Conservation (phyloP, 176 grass and related monocot species). For the Eremochloa ophiuroides region DNA sequence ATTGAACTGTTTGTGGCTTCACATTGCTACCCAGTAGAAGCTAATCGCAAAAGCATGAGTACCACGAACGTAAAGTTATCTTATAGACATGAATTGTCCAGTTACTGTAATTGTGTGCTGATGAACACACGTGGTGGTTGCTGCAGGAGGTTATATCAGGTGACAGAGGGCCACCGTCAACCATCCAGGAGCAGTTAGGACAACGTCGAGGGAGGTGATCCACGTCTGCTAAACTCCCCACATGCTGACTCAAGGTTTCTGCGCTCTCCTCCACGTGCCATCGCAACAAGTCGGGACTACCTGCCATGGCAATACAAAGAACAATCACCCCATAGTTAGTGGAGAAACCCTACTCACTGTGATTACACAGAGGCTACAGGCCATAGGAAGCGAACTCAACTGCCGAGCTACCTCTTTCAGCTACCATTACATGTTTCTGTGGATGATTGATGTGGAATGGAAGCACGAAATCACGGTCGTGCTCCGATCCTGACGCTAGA, state of each 20-base stretch:
- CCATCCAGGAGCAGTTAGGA: background rate
- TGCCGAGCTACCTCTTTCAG: background rate
- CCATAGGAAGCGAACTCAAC: background rate
- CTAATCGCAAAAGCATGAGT: background rate
- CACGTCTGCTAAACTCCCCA: background rate
- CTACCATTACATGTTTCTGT: background rate
- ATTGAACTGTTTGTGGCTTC: background rate
- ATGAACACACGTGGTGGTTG: background rate
- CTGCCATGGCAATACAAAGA: background rate
- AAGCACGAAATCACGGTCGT: background rate
- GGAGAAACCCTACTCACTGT: background rate
- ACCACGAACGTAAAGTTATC: background rate
- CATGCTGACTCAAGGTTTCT: background rate
- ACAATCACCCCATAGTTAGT: background rate
- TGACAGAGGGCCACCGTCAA: background rate
- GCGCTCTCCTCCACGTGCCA: background rate
- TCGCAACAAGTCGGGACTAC: background rate
- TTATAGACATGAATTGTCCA: background rate
- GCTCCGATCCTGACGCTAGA: too few relatives aligned
- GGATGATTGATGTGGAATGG: background rate
- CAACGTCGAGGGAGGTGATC: background rate
- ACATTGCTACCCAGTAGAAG: background rate
- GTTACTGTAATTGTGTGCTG: background rate
- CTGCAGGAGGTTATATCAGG: slow-evolving; percentile 12
- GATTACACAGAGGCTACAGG: background rate